Conservation (phyloP, 2,329 filamentous ascomycete species). For the Ophiostoma perfectum region DNA sequence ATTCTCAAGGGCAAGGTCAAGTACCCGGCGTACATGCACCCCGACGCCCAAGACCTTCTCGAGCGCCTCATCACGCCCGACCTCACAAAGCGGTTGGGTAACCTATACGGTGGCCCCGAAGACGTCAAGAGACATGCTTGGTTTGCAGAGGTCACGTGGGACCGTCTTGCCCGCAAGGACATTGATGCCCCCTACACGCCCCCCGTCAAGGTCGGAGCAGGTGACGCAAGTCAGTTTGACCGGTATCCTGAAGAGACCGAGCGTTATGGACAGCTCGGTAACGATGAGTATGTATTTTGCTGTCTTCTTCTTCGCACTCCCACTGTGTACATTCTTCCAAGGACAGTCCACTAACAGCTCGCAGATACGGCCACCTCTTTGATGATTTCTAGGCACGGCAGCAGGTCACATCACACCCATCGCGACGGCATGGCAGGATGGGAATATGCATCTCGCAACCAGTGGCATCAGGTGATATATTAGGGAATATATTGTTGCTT, state of each 20-base stretch:
- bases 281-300: constrained; percentile 70
- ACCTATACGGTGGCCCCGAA: constrained; percentile 80
- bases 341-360: neutral
- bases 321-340: neutral
- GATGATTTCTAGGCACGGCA: neutral
- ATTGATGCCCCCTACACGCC: constrained; percentile 98
- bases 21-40: constrained; percentile 92
- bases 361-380: neutral
- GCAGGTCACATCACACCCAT: neutral
- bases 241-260: constrained; percentile 97
- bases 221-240: constrained; percentile 96
- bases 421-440: neutral
- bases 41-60: constrained; percentile 87
- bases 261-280: constrained; percentile 71
- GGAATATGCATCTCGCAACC: neutral
- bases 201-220: constrained; percentile 85
- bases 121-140: constrained; percentile 95
- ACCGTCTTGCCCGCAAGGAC: constrained; percentile 86
- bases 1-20: constrained; percentile 94
- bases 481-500: too few species aligned
- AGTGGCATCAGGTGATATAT: neutral
- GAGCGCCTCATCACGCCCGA: constrained; percentile 91
- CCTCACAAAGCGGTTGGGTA: constrained; percentile 89
- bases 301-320: neutral
- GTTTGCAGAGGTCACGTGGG: constrained; percentile 98